These are phyloP conservation scores for Stachybotrys echinatus DNA, from an alignment of 2,329 filamentous ascomycete genomes.

Conservation along the genomic window DNA sequence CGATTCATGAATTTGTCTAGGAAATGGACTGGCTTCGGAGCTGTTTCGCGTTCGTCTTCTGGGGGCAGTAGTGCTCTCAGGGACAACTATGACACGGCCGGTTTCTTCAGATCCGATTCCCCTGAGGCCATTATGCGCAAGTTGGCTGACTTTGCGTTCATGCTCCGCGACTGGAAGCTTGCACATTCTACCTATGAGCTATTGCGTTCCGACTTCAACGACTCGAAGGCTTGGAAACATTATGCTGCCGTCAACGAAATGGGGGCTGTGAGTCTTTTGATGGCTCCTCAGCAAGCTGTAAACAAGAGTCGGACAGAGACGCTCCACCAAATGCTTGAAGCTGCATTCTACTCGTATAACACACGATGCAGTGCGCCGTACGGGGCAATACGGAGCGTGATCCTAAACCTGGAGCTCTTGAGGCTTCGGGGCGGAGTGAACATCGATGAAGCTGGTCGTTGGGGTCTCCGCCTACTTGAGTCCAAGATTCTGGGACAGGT, in stretches of 20 bases:
- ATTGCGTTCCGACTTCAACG: conserved; percentile 79
- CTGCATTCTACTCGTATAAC: conserved; percentile 86
- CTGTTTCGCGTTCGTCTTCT: conserved; percentile 55
- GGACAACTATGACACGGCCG: conserved; percentile 71
- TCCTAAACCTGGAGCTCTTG: conserved; percentile 75
- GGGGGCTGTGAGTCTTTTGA: conserved; percentile 77
- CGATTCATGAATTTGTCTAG: conserved; percentile 93
- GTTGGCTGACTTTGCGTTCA: conserved; percentile 90
- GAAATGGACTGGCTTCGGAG: conserved; percentile 79
- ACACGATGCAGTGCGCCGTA: conserved; percentile 77
- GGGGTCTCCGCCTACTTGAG: conserved; percentile 77
- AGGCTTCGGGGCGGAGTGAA: conserved; percentile 73
- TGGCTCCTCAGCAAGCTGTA: conserved; percentile 66
- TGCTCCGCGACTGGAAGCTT: conserved; percentile 94
- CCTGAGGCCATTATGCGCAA: conserved; percentile 91
- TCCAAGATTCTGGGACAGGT: conserved; percentile 67
- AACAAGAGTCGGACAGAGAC: conserved; percentile 75
- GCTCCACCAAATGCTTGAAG: conserved; percentile 82
- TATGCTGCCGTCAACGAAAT: conserved; percentile 94
- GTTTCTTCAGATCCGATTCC: conserved; percentile 78
- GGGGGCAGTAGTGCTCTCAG: conserved; percentile 42
- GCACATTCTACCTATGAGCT: conserved; percentile 90
- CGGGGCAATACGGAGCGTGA: conserved; percentile 71
- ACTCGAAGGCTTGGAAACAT: conserved; percentile 95
- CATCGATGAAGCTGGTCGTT: conserved; percentile 80